A percentile compares a stretch with the other conserved stretches of the same genome.
Evolutionary conservation across 1,284 basidiomycete genomes (phyloP).

Genomic region (Ganoderma multipileum): DNA sequence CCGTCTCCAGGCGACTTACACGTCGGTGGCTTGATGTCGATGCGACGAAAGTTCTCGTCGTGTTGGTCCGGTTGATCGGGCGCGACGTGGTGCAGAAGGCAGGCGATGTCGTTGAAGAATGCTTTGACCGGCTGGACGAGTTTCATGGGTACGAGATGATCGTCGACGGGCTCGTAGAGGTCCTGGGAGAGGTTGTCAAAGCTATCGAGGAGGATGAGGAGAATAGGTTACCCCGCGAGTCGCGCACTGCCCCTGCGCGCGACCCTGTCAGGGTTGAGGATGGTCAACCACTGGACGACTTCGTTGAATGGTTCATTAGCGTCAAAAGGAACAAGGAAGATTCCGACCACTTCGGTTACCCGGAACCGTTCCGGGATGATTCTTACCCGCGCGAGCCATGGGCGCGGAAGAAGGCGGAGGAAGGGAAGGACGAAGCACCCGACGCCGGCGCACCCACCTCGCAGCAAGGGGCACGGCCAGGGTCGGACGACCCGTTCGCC

Average conservation of each 20-base stretch:
- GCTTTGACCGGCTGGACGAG: constrained; percentile 92
- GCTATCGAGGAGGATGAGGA: constrained; percentile 67
- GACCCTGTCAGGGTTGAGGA: constrained; percentile 26
- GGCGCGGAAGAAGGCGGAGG: constrained; percentile 40
- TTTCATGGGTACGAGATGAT: constrained; percentile 90
- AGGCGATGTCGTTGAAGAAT: constrained; percentile 92
- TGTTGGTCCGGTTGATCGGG: constrained; percentile 87
- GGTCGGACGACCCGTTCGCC: constrained; percentile 39
- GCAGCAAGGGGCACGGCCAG: not conserved
- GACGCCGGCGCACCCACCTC: constrained; percentile 31
- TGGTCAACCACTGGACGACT: constrained; percentile 48
- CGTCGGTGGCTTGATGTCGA: constrained; percentile 80
- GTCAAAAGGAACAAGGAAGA: constrained; percentile 44
- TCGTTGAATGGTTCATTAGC: constrained; percentile 70
- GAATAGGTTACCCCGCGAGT: constrained; percentile 23
- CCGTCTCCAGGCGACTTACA: constrained; percentile 81
- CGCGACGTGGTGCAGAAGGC: constrained; percentile 85
- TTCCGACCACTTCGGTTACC: not conserved
- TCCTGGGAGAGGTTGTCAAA: constrained; percentile 79
- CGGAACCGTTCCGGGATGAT: constrained; percentile 26
- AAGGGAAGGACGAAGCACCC: constrained; percentile 34
- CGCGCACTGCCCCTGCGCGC: not conserved
- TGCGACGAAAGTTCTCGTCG: constrained; percentile 80
- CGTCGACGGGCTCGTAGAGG: constrained; percentile 87
- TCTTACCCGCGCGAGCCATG: constrained; percentile 57